Evolutionary conservation across 805 yeast species (phyloP).

Genomic region (Wickerhamomyces mucosus): DNA sequence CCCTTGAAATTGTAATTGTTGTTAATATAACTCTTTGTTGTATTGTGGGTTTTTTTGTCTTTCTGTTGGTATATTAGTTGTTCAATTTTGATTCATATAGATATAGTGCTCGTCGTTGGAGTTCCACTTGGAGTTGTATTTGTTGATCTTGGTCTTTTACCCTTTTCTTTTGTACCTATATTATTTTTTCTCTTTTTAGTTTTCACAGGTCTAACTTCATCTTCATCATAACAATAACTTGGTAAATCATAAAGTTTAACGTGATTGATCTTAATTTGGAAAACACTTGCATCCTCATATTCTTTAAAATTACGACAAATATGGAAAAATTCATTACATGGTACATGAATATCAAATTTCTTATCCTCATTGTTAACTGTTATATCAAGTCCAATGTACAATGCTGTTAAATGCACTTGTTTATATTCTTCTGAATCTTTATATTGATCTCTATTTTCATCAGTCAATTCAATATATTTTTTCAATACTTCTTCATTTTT

Average conservation of each 20-base stretch:
- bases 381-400: slow-evolving; percentile 69
- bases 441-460: slow-evolving; percentile 24
- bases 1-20: no score
- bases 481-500: slow-evolving; percentile 38
- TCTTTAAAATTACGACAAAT: slow-evolving; percentile 72
- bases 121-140: no score
- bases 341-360: slow-evolving; percentile 76
- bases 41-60: no score
- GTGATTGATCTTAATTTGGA: slow-evolving; percentile 55
- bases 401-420: slow-evolving; percentile 55
- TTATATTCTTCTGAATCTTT: slow-evolving; percentile 23
- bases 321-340: slow-evolving; percentile 82
- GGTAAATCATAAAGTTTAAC: slow-evolving; percentile 78
- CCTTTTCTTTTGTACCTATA: slow-evolving; percentile 14
- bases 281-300: slow-evolving; percentile 44
- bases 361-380: slow-evolving; percentile 32
- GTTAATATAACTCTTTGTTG: no score
- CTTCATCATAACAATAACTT: slow-evolving; percentile 70
- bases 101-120: no score
- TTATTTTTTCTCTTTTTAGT: slow-evolving; percentile 44
- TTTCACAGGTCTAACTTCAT: slow-evolving; percentile 67
- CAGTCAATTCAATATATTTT: slow-evolving; percentile 25
- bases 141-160: no score
- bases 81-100: no score
- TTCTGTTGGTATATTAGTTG: no score